Conservation (phyloP, 2,329 filamentous ascomycete genomes). For the Trichoderma koningiopsis region DNA sequence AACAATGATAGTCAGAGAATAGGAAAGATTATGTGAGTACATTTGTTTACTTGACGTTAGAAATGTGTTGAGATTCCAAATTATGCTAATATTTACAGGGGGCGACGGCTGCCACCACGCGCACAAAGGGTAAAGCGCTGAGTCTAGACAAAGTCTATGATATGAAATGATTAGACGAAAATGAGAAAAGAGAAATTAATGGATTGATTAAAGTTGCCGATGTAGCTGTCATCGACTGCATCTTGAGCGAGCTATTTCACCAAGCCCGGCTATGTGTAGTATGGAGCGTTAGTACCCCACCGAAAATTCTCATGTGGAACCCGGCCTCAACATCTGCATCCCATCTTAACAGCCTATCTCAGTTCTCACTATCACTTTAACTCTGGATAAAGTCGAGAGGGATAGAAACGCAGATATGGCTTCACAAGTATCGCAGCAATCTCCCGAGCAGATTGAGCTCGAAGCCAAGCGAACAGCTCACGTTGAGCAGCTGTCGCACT, state of each 20-base stretch:
- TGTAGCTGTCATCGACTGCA: too few species aligned
- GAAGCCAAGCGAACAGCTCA: constrained; percentile 29
- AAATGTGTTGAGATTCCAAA: too few species aligned
- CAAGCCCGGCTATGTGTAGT: not conserved
- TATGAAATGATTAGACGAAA: too few species aligned
- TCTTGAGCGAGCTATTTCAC: not conserved
- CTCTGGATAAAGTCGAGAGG: not conserved
- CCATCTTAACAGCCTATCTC: not conserved
- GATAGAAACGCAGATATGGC: not conserved
- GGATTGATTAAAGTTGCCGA: too few species aligned
- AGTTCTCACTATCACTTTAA: not conserved
- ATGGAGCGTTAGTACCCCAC: not conserved
- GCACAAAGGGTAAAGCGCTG: too few species aligned
- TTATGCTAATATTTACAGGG: too few species aligned
- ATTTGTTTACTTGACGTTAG: too few species aligned
- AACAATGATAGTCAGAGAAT: too few species aligned
- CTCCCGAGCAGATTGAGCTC: not conserved
- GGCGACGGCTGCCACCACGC: too few species aligned
- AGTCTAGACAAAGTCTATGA: too few species aligned
- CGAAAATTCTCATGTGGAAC: not conserved
- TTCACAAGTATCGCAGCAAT: not conserved
- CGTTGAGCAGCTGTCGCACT: constrained; percentile 38
- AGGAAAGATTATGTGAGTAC: too few species aligned
- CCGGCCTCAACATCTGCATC: constrained; percentile 1
- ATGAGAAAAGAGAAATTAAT: too few species aligned